Percentiles rank a stretch among this genome's conserved stretches.
These are phyloP conservation scores for Fusarium bactridioides DNA, from an alignment of 2,329 filamentous ascomycete genomes.

Conservation along the genomic window DNA sequence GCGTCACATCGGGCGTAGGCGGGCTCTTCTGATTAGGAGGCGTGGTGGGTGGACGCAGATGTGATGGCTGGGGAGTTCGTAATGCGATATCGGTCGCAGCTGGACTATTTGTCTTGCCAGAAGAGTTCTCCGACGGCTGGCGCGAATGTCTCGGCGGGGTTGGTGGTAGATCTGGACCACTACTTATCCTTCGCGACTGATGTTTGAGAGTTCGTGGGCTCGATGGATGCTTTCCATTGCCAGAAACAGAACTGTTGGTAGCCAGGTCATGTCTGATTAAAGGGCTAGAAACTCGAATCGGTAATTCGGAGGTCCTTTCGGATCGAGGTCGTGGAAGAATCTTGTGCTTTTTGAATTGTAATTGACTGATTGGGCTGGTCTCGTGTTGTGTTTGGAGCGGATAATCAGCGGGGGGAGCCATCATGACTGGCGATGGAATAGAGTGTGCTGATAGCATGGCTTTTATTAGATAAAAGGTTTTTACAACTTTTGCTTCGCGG, in stretches of 20 bases:
- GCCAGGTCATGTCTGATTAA: slow-evolving; percentile 36
- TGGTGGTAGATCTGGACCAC: slow-evolving; percentile 63
- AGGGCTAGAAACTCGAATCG: slow-evolving; percentile 35
- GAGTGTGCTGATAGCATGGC: slow-evolving; percentile 43
- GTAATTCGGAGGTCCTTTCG: slow-evolving; percentile 38
- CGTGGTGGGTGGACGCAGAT: slow-evolving; percentile 59
- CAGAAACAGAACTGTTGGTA: slow-evolving; percentile 42
- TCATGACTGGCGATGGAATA: slow-evolving; percentile 46
- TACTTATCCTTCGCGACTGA: slow-evolving; percentile 52
- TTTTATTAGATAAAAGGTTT: slow-evolving; percentile 1
- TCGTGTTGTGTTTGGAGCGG: slow-evolving; percentile 39
- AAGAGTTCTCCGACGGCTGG: slow-evolving; percentile 62
- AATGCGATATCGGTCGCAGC: slow-evolving; percentile 49
- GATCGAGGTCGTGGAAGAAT: slow-evolving; percentile 49
- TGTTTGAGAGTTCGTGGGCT: slow-evolving; percentile 53
- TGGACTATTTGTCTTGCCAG: slow-evolving; percentile 53
- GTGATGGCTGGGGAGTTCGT: slow-evolving; percentile 50
- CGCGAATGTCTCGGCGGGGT: slow-evolving; percentile 69
- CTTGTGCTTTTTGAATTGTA: slow-evolving; percentile 58
- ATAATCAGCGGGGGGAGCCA: slow-evolving; percentile 43
- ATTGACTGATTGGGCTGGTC: slow-evolving; percentile 43
- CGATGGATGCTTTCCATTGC: slow-evolving; percentile 45
- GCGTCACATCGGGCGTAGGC: slow-evolving; percentile 79
- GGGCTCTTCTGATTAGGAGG: slow-evolving; percentile 72
- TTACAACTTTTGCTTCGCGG: slow-evolving; percentile 36